Base-by-base conservation (phyloP, 441 rosid species). In the Euphorbia corollata region DNA sequence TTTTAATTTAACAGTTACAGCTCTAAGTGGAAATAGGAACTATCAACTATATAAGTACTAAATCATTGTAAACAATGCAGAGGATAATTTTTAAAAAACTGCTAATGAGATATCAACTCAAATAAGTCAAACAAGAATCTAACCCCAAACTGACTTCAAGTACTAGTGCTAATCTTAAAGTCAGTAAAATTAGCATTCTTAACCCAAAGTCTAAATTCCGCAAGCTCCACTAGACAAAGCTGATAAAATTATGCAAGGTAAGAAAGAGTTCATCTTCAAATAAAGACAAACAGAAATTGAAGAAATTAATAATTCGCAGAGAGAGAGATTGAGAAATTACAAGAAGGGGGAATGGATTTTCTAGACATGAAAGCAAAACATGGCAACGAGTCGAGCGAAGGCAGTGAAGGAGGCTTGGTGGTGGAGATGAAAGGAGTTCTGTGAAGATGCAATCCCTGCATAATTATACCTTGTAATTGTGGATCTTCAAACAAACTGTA, bases 331-430 rank as follows among this genome's bases (percentile, higher is more conserved):
- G 63, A 62, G 27, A 76, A 74, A 85, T 78, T 75, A 92, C 97
- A 63, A 18, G 87, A 80, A 70, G 76, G 65, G 48, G 78, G 77
- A 48, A 59, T 55, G 72, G 74, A 71, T 58, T 67, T 69, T 68
- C 63, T 80, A 15, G 83, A 78, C 24, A 76, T 67, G 69, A 68
- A 67, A 56, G 73, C 78, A 76, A 69, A 50, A 69, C 79, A 76
- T 45, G 90, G 87, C 8, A 90, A 73, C 6, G 89, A 86, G 60
- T 83, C 81, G 56, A 78, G 76, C n/a, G 77, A 24, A 71, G 74
- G 71, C 65, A 84, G 70, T 51, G 82, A 78, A 1, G 91, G 87
- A 73, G 78, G 78, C 73, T 78, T 85, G 69, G 73, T 76, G 61
- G 79, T 64, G 8, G 96, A 74, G 75, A 63, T 68, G 63, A 75